Percentiles rank a stretch among this genome's conserved stretches.
These are phyloP conservation scores for Rhodotorula glutinis DNA, from an alignment of 1,284 basidiomycete species.

Conservation along the genomic window DNA sequence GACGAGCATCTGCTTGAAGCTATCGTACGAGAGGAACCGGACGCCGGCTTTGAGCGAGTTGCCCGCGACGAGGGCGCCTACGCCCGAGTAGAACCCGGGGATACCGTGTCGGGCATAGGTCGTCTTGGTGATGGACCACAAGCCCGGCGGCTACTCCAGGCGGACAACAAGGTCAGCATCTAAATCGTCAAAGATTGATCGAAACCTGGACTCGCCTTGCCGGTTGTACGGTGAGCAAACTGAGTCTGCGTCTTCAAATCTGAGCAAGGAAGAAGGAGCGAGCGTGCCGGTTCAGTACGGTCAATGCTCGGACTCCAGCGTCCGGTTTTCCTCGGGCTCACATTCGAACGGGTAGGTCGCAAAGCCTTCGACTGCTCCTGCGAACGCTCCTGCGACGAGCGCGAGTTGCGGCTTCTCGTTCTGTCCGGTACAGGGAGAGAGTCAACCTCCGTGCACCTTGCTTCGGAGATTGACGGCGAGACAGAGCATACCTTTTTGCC, in stretches of 20 bases:
- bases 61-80: slow-evolving; percentile 74
- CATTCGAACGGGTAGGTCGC: slow-evolving; percentile 79
- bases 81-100: slow-evolving; percentile 47
- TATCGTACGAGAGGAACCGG: slow-evolving; percentile 89
- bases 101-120: slow-evolving; percentile 47
- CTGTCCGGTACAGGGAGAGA: slow-evolving; percentile 11
- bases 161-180: too few relatives aligned
- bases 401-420: slow-evolving; percentile 35
- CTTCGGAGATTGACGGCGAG: not conserved
- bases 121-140: slow-evolving; percentile 47
- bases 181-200: too few relatives aligned
- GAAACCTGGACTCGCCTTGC: slow-evolving; percentile 11
- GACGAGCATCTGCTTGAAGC: slow-evolving; percentile 80
- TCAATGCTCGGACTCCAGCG: not conserved
- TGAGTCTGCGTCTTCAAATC: slow-evolving; percentile 39
- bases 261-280: not conserved
- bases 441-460: not conserved
- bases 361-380: slow-evolving; percentile 82
- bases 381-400: slow-evolving; percentile 83
- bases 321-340: not conserved
- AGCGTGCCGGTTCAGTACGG: not conserved
- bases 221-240: slow-evolving; percentile 24
- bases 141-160: slow-evolving; percentile 45
- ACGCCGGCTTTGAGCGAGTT: slow-evolving; percentile 91
- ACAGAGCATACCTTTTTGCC: slow-evolving; percentile 19